Base-by-base conservation (phyloP, 306 rosid genomes). In the Vachellia pachyceras region DNA sequence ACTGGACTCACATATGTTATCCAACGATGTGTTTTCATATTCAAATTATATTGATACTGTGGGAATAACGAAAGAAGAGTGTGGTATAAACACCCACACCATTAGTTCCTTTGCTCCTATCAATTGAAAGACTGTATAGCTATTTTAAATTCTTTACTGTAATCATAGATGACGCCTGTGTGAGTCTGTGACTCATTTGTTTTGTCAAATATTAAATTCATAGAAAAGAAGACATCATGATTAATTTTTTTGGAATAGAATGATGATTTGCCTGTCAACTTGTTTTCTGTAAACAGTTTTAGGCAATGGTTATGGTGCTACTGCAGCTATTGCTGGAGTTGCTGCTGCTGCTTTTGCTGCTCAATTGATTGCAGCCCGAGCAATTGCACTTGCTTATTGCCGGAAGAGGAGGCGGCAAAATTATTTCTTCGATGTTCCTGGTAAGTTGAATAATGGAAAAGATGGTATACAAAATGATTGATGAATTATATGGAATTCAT, bases 261-360 rank as follows among this genome's bases (percentile, higher is more conserved):
- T 77, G 37, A 75, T 35, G 12, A 29, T 78, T 78, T 67, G 15
- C 55, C 41, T 33, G 55, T 78, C 57, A 40, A 52, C 29, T 52
- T 54, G 4, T 40, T 13, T 68, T 68, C 13, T 68, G 61, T 50
- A 20, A 78, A 78, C 36, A 50, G 55, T 73, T 80, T 37, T 79
- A 92, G 97, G 87, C 64, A 76, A 72, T 64, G 68, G 78, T 77
- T 44, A 72, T 64, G 68, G 78, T 77, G 49, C 83, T 29, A 87
- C 90, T 37, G 91, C 92, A 82, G 86, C 92, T 73, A 90, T 92
- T 85, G 97, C 97, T 63, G 97, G 91, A 79, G 97, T 91, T 80
- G 97, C 85, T 77, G 94, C 89, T 77, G 94, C 89, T 73, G 97
- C 90, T n/a, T n/a, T n/a, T 39, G 94, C 89, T 50, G 92, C 91